Base-by-base conservation (phyloP, 2,329 filamentous ascomycete genomes). In the Trichoderma endophyticum region DNA sequence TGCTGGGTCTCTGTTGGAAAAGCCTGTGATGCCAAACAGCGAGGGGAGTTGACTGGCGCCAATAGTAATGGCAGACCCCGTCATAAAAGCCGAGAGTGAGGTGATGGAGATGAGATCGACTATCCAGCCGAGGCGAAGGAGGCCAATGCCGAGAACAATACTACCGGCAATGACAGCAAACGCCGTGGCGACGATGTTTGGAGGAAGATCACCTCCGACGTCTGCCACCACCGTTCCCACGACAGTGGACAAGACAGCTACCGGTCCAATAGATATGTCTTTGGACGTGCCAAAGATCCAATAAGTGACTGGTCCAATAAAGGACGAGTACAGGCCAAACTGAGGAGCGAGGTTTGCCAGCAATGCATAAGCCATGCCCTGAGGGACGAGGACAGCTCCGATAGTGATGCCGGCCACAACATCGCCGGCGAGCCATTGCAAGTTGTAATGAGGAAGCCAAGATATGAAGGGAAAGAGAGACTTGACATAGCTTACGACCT, bases 201-300 rank as follows among this genome's bases (percentile, higher is more conserved):
- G 84, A 0, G 85, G 83, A 12, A 92, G 75, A 5, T 90, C 83
- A 18, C 90, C 80, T 4, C 85, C 80, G 56, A 93, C 90, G 48
- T 91, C 87, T 57, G 87, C 80, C 60, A 98, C 90, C 65, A 98
- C 90, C 68, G 92, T 92, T 59, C 96, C 96, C 3, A 93, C 92
- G 18, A 99, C 87, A 4, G 93, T 97, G 1, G 95, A 98, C 88
- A 98, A 92, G 75, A 98, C 96, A 48, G 96, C 96, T 63, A 98
- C 96, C 36, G 95, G 95, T 18, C 95, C 95, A 71, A 98, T 98
- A 11, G 95, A 98, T 78, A 99, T 98, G 81, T 99, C 95, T 80
- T 98, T 99, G 15, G 95, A 98, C 0, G 96, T 99, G 39, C 95
- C 96, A 78, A 98, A 98, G 79, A 98, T 92, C 95, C 95, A 98